Evolutionary conservation across 2,329 filamentous ascomycete genomes (phyloP).

Genomic region (Pestalotiopsis sp.): DNA sequence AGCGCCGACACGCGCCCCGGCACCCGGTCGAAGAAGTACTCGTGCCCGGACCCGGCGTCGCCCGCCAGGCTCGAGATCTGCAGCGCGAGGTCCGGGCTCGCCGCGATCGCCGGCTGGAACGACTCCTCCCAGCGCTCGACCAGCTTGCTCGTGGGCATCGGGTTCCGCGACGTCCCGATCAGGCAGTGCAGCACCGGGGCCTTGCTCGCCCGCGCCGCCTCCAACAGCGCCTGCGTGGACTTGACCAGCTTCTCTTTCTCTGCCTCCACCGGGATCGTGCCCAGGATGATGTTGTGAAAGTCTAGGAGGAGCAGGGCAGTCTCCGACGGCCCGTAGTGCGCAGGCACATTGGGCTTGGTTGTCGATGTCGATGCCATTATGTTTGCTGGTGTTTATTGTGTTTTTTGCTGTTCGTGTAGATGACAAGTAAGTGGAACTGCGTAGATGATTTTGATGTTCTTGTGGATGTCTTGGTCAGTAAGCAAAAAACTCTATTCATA

Average conservation of each 20-base stretch:
- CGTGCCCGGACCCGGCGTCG: neutral
- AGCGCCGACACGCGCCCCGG: slow-evolving; percentile 18
- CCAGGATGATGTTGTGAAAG: slow-evolving; percentile 18
- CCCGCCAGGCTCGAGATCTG: slow-evolving; percentile 15
- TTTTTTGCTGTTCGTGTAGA: neutral
- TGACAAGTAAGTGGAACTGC: neutral
- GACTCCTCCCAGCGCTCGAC: slow-evolving; percentile 13
- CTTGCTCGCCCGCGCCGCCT: slow-evolving; percentile 18
- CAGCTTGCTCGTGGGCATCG: slow-evolving; percentile 16
- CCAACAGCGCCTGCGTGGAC: slow-evolving; percentile 15
- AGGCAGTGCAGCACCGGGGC: slow-evolving; percentile 22
- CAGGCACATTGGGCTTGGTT: slow-evolving; percentile 7
- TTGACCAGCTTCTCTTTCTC: slow-evolving; percentile 15
- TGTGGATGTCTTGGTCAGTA: neutral
- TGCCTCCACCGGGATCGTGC: slow-evolving; percentile 12
- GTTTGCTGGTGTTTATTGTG: neutral
- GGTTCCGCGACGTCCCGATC: slow-evolving; percentile 10
- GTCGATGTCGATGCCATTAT: neutral
- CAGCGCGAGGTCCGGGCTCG: slow-evolving; percentile 13
- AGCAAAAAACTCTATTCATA: neutral
- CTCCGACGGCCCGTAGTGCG: slow-evolving; percentile 12
- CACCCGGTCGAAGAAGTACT: slow-evolving; percentile 11
- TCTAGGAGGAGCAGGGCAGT: slow-evolving; percentile 22
- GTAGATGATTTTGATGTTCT: neutral
- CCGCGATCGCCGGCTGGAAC: slow-evolving; percentile 16